These are phyloP conservation scores for Mycena citricolor DNA, from an alignment of 1,284 basidiomycete species.

Conservation along the genomic window DNA sequence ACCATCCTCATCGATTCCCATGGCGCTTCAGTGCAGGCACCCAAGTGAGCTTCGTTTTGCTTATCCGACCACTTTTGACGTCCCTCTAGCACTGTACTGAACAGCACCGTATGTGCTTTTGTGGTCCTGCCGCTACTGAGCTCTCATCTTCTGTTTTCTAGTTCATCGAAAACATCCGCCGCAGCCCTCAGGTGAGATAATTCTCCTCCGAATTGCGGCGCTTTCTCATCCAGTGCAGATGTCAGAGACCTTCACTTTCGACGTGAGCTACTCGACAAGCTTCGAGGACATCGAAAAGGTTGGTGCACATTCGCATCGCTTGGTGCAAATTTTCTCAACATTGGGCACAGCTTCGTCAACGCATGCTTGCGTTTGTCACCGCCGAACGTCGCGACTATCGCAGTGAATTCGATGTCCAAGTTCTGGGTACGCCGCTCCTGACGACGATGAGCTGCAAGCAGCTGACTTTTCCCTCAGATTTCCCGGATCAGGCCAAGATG, in stretches of 20 bases:
- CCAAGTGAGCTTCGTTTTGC: conserved; percentile 42
- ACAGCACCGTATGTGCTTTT: conserved; percentile 60
- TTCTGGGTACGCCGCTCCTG: conserved; percentile 46
- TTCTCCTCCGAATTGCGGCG: conserved; percentile 7
- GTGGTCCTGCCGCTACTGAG: conserved; percentile 3
- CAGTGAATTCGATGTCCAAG: conserved; percentile 69
- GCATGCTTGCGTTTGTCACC: conserved; percentile 83
- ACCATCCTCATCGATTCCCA: conserved; percentile 72
- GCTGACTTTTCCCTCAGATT: conserved; percentile 48
- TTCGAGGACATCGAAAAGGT: conserved; percentile 78
- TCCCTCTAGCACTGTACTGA: conserved; percentile 51
- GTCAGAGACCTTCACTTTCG: conserved; percentile 79
- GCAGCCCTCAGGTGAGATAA: conserved; percentile 59
- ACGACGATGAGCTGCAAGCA: not conserved
- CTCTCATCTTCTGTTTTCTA: conserved; percentile 28
- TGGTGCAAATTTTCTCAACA: not conserved
- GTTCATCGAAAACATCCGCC: conserved; percentile 72
- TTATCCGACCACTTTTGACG: not conserved
- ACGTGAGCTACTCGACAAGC: conserved; percentile 77
- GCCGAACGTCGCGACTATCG: conserved; percentile 71
- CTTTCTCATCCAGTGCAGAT: conserved; percentile 41
- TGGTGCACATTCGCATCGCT: not conserved
- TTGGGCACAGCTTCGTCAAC: conserved; percentile 52
- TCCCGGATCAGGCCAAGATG: conserved; percentile 78
- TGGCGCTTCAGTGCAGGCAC: conserved; percentile 62